phyloP scores from a whole-genome alignment of 129 eudicot genomes.

The Escallonia herrerae region DNA sequence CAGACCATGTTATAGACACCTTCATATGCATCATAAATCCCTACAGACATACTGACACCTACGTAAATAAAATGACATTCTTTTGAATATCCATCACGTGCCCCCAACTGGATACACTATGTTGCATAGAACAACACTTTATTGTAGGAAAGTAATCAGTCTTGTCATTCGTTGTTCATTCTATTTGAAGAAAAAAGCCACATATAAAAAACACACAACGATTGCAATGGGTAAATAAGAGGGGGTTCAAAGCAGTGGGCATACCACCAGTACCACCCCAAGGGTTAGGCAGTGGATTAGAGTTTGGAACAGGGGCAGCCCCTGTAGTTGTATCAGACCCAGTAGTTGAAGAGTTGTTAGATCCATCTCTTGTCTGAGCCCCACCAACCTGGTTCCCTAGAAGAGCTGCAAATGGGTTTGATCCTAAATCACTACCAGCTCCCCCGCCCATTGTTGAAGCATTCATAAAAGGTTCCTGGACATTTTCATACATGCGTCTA shows the following conservation, averaged over 20 bases:
- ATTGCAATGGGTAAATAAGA: neutral
- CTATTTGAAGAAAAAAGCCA: too few species aligned
- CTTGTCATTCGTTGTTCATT: too few species aligned
- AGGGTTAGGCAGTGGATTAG: constrained; percentile 94
- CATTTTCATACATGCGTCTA: constrained; percentile 97
- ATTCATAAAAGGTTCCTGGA: constrained; percentile 92
- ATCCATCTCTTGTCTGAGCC: constrained; percentile 41
- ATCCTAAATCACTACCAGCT: constrained; percentile 39
- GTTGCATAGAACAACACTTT: too few species aligned
- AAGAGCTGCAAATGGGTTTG: constrained; percentile 91
- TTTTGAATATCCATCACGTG: too few species aligned
- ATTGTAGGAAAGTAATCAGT: too few species aligned
- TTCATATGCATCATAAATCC: too few species aligned
- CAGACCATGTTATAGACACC: too few species aligned
- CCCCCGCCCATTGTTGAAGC: constrained; percentile 76
- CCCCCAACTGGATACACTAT: too few species aligned
- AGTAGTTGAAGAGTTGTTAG: constrained; percentile 37
- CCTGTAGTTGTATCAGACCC: constrained; percentile 49
- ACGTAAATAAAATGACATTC: too few species aligned
- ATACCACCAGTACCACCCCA: constrained; percentile 68
- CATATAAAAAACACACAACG: too few species aligned
- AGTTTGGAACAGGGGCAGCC: constrained; percentile 56
- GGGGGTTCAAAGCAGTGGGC: neutral
- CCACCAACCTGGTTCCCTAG: constrained; percentile 62
- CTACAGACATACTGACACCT: too few species aligned